phyloP scores from a whole-genome alignment of 352 stramenopile species.

The Phytophthora macrochlamydospora region DNA sequence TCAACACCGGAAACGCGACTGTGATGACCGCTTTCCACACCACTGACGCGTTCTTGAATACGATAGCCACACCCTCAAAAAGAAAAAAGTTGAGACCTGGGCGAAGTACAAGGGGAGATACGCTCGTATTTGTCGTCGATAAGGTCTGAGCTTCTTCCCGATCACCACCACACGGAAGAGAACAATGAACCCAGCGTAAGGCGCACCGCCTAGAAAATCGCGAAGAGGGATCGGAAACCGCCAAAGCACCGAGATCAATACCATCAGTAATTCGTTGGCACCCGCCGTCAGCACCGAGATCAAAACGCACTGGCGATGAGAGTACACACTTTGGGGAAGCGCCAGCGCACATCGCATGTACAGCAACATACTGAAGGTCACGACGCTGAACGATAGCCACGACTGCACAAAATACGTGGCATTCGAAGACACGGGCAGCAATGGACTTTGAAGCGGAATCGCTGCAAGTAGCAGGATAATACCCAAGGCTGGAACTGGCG shows the following conservation, averaged over 20 bases:
- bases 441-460: constrained; percentile 18
- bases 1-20: constrained; percentile 21
- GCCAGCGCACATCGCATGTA: constrained; percentile 16
- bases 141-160: neutral
- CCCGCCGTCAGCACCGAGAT: constrained; percentile 16
- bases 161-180: neutral
- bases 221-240: constrained; percentile 22
- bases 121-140: neutral
- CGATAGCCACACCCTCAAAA: constrained; percentile 25
- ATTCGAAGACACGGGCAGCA: neutral
- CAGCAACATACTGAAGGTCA: constrained; percentile 15
- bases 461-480: neutral
- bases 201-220: constrained; percentile 7
- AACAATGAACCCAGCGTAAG: neutral
- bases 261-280: constrained; percentile 10
- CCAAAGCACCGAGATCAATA: constrained; percentile 11
- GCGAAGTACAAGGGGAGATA: constrained; percentile 12
- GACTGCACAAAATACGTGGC: constrained; percentile 13
- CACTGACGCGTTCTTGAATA: constrained; percentile 21
- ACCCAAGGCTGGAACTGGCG: constrained; percentile 1
- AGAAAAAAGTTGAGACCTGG: constrained; percentile 18
- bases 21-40: constrained; percentile 24
- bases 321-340: constrained; percentile 15
- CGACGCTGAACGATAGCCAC: constrained; percentile 4
- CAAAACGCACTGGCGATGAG: constrained; percentile 2